phyloP scores from a whole-genome alignment of 768 basidiomycete species.

The Rhodosporidiobolus odoratus region DNA sequence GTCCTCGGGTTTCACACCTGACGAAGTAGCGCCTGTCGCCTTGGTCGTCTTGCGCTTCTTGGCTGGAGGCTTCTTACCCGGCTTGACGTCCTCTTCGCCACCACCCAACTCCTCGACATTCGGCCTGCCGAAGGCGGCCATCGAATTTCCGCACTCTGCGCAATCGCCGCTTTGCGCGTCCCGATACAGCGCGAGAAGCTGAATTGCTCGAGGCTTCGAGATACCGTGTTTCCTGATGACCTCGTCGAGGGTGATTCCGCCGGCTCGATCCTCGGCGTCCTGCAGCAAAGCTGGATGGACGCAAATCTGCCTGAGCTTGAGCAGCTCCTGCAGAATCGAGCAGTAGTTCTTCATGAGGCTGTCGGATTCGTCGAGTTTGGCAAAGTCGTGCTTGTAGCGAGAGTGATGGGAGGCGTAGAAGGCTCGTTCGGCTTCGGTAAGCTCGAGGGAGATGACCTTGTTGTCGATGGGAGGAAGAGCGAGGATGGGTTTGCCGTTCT shows the following conservation, averaged over 20 bases:
- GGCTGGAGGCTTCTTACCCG: constrained; percentile 11
- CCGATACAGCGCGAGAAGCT: constrained; percentile 76
- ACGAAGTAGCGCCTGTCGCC: constrained; percentile 14
- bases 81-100: constrained; percentile 27
- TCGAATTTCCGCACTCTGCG: constrained; percentile 75
- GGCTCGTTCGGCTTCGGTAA: constrained; percentile 71
- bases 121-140: constrained; percentile 51
- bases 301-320: constrained; percentile 94
- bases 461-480: constrained; percentile 85
- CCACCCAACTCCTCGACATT: constrained; percentile 19
- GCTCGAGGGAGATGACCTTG: constrained; percentile 75
- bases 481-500: constrained; percentile 77
- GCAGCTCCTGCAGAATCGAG: constrained; percentile 90
- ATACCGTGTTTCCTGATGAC: constrained; percentile 75
- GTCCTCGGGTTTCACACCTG: constrained; percentile 30
- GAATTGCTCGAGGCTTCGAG: constrained; percentile 62
- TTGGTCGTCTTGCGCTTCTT: constrained; percentile 18
- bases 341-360: constrained; percentile 98
- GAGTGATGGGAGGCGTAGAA: constrained; percentile 85
- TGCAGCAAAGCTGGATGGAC: constrained; percentile 85
- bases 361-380: constrained; percentile 75
- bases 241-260: constrained; percentile 61
- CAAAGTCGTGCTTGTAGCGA: constrained; percentile 87
- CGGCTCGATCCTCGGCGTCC: constrained; percentile 51
- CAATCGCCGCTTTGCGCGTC: constrained; percentile 86